Evolutionary conservation across 2,329 filamentous ascomycete genomes (phyloP).

Genomic region (Bertia moriformis): DNA sequence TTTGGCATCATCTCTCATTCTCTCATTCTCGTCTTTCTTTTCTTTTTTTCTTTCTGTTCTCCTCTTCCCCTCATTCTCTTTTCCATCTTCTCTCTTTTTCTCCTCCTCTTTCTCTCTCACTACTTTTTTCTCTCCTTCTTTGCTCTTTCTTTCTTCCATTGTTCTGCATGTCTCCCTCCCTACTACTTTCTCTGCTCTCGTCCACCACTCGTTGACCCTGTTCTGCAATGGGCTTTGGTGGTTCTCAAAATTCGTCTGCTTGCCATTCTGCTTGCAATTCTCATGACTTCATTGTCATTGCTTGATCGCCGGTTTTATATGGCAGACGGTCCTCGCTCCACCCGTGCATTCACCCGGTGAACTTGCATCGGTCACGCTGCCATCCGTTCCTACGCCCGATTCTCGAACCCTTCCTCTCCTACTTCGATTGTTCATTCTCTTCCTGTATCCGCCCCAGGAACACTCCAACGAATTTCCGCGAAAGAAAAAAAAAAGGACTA

Average conservation of each 20-base stretch:
- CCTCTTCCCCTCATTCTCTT: too few relatives aligned
- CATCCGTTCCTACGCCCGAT: constrained; percentile 12
- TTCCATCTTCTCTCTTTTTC: too few relatives aligned
- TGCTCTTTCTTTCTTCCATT: constrained; percentile 9
- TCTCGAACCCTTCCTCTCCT: constrained; percentile 5
- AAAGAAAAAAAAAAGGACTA: too few relatives aligned
- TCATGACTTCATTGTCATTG: constrained; percentile 5
- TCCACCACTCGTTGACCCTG: constrained; percentile 2
- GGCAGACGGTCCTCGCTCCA: constrained; percentile 12
- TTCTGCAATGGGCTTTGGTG: background rate
- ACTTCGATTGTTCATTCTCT: too few relatives aligned
- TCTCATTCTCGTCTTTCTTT: too few relatives aligned
- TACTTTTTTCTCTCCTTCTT: constrained; percentile 4
- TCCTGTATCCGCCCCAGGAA: too few relatives aligned
- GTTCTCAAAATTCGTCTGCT: background rate
- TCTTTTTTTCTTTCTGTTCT: too few relatives aligned
- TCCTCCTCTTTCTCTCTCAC: background rate
- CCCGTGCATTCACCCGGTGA: constrained; percentile 19
- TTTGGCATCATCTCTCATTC: too few relatives aligned
- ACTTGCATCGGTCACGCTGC: constrained; percentile 19
- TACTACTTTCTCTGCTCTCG: constrained; percentile 2
- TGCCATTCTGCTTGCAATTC: background rate
- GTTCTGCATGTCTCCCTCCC: constrained; percentile 9
- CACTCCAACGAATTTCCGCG: too few relatives aligned
- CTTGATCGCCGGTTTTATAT: constrained; percentile 13